Percentiles rank a stretch among this genome's conserved stretches.
These are phyloP conservation scores for Cercospora janseana DNA, from an alignment of 2,329 filamentous ascomycete species.

Conservation along the genomic window DNA sequence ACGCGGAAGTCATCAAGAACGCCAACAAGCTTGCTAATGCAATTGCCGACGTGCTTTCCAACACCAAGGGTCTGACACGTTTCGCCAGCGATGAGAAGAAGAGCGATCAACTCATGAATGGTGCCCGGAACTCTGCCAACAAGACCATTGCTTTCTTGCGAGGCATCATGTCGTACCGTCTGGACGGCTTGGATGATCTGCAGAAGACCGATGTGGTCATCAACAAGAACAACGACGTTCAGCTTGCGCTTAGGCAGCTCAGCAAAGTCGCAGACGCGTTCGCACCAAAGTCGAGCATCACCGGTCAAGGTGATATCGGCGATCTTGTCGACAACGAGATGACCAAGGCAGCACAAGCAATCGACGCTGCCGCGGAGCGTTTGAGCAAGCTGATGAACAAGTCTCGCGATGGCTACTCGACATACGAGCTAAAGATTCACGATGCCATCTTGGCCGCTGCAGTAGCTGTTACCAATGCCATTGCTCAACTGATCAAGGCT, in stretches of 20 bases:
- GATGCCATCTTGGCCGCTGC: conserved; percentile 93
- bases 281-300: conserved; percentile 82
- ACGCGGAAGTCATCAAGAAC: conserved; percentile 88
- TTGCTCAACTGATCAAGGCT: conserved; percentile 90
- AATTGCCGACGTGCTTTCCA: conserved; percentile 89
- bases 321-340: conserved; percentile 91
- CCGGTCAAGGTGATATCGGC: conserved; percentile 77
- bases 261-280: conserved; percentile 92
- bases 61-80: conserved; percentile 90
- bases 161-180: conserved; percentile 84
- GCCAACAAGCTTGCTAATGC: conserved; percentile 88
- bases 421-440: conserved; percentile 93
- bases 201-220: conserved; percentile 97
- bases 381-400: conserved; percentile 93
- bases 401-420: conserved; percentile 90
- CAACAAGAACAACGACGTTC: conserved; percentile 94
- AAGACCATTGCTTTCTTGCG: conserved; percentile 95
- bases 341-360: conserved; percentile 89
- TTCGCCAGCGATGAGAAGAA: conserved; percentile 96
- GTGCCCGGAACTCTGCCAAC: conserved; percentile 78
- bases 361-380: conserved; percentile 84
- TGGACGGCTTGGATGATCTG: conserved; percentile 84
- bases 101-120: conserved; percentile 77
- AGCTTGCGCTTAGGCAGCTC: conserved; percentile 87
- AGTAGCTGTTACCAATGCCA: conserved; percentile 88